Conservation (phyloP, 2,329 filamentous ascomycete genomes). For the Sarocladium kiliense region DNA sequence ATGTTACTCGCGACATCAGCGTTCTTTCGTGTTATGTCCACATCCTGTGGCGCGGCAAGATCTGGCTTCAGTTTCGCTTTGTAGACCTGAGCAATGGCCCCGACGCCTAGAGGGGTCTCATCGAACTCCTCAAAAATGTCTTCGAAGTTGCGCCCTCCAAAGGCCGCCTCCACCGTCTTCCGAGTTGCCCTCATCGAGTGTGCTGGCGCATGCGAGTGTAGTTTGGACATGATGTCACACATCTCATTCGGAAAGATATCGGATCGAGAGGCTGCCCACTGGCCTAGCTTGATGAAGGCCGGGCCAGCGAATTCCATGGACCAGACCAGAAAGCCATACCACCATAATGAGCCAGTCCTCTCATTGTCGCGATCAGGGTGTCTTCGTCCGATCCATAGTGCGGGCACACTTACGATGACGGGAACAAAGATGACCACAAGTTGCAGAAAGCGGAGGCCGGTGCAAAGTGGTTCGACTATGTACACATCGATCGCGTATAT, state of each 20-base stretch:
- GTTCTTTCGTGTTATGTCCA: slow-evolving; percentile 40
- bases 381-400: slow-evolving; percentile 70
- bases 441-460: slow-evolving; percentile 81
- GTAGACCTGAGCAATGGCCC: slow-evolving; percentile 96
- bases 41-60: slow-evolving; percentile 58
- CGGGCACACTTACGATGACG: slow-evolving; percentile 74
- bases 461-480: slow-evolving; percentile 82
- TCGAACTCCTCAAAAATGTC: slow-evolving; percentile 97
- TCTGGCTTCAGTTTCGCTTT: slow-evolving; percentile 85
- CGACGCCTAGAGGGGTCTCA: slow-evolving; percentile 82
- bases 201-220: slow-evolving; percentile 91
- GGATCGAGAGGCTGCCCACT: slow-evolving; percentile 95
- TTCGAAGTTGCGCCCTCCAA: slow-evolving; percentile 72
- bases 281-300: slow-evolving; percentile 97
- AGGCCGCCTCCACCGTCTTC: slow-evolving; percentile 73
- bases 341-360: slow-evolving; percentile 80
- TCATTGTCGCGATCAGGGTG: slow-evolving; percentile 64
- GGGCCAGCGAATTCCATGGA: slow-evolving; percentile 92
- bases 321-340: slow-evolving; percentile 83
- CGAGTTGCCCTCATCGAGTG: slow-evolving; percentile 81
- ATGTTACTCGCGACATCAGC: slow-evolving; percentile 42
- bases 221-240: slow-evolving; percentile 87
- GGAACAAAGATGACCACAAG: slow-evolving; percentile 86
- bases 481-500: slow-evolving; percentile 66
- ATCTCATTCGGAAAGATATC: slow-evolving; percentile 94